Conservation (phyloP, 768 basidiomycete species). For the Amanita polypyramis region DNA sequence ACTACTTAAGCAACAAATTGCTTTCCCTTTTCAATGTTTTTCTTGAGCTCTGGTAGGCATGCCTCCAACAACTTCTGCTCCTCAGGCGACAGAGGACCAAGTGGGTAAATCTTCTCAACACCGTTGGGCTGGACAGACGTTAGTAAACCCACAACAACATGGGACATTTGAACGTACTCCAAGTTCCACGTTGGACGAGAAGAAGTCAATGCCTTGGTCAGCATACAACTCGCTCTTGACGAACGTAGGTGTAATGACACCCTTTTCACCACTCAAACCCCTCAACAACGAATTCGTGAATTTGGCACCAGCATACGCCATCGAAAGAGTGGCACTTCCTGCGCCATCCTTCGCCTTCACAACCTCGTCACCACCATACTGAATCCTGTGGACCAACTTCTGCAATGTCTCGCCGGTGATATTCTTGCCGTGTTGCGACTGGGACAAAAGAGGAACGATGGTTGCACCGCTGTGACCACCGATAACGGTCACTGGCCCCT, state of each 20-base stretch:
- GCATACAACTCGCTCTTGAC: slow-evolving; percentile 84
- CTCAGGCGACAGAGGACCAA: slow-evolving; percentile 69
- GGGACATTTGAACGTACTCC: slow-evolving; percentile 46
- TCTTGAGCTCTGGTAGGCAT: slow-evolving; percentile 87
- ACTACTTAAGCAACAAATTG: slow-evolving; percentile 45
- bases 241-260: slow-evolving; percentile 75
- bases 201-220: slow-evolving; percentile 84
- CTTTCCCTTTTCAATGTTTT: slow-evolving; percentile 96
- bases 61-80: slow-evolving; percentile 84
- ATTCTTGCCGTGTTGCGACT: slow-evolving; percentile 58
- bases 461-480: slow-evolving; percentile 98
- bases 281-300: slow-evolving; percentile 78
- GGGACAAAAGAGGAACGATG: slow-evolving; percentile 92
- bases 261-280: slow-evolving; percentile 83
- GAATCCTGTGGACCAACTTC: slow-evolving; percentile 85
- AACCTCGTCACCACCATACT: slow-evolving; percentile 97
- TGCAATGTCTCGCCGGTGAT: slow-evolving; percentile 66
- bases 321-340: slow-evolving; percentile 89
- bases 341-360: slow-evolving; percentile 96
- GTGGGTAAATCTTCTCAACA: slow-evolving; percentile 84
- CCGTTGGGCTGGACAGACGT: slow-evolving; percentile 48
- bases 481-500: slow-evolving; percentile 73
- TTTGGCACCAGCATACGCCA: slow-evolving; percentile 92
- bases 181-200: slow-evolving; percentile 90
- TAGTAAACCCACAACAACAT: slow-evolving; percentile 7